Evolutionary conservation across 2,329 filamentous ascomycete genomes (phyloP), one percentile per base, ranked within the genome.

Genomic region (Alternaria arborescens): DNA sequence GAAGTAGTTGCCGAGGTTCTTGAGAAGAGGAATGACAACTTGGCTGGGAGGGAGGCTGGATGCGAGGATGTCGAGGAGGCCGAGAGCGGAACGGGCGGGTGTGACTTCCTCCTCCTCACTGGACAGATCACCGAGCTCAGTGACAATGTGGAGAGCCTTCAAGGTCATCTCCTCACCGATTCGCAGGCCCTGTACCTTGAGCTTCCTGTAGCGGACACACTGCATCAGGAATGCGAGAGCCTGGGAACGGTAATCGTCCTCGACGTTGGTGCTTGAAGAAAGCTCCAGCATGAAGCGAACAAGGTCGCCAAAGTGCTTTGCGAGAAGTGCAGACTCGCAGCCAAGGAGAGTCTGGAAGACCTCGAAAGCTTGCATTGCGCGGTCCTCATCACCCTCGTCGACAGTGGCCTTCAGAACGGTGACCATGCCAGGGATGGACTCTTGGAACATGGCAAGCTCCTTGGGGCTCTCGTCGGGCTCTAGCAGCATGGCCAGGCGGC

Each of bases 281-380:
- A 99, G 85, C 61, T 95, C 90, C 72, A 97, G 90, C 92, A 98
- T 98, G 84, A 98, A 97, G 70, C 91, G 88, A 62, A 97, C 86
- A 8, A 99, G 86, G 72, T 97, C 93, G 77, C 90, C 92, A 75
- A 99, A 92, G 82, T 97, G 94, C 56, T 87, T 85, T 67, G 90
- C 91, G 53, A 98, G 84, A 52, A 98, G 87, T 47, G 92, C 87
- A 30, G 92, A 91, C 77, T 97, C 94, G 78, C 93, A 97, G 66
- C 91, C 91, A 55, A 99, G 87, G 72, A 97, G 89, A 52, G 92
- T 95, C 83, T 98, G 95, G 87, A 98, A 97, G 68, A 97, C 93
- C 78, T 98, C 95, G 71, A 98, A 99, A 26, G 93, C 88, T 76
- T 94, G 89, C 84, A 94, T 92, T 70, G 91, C 89, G 77, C 91